phyloP scores from a whole-genome alignment of 1,139 yeast genomes.

The Pichia sp. region DNA sequence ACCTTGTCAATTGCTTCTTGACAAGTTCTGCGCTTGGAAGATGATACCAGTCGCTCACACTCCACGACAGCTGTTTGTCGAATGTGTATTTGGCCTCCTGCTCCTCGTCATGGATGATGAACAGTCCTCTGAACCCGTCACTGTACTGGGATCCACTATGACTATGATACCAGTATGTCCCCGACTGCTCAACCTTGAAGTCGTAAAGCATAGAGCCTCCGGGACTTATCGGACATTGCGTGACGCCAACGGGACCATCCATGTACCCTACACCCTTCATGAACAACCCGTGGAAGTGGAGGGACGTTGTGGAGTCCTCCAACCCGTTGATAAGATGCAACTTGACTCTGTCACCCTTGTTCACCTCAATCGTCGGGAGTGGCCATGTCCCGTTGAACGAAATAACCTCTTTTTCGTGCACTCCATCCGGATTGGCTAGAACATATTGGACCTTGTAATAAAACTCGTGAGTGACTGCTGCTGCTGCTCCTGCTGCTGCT shows the following conservation, averaged over 20 bases:
- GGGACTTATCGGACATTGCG: slow-evolving; percentile 74
- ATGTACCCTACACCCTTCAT: slow-evolving; percentile 56
- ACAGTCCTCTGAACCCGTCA: slow-evolving; percentile 71
- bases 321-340: slow-evolving; percentile 58
- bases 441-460: slow-evolving; percentile 54
- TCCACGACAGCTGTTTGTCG: slow-evolving; percentile 57
- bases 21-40: slow-evolving; percentile 43
- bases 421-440: slow-evolving; percentile 65
- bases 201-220: slow-evolving; percentile 60
- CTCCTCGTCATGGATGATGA: slow-evolving; percentile 57
- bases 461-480: slow-evolving; percentile 27
- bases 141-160: slow-evolving; percentile 73
- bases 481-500: neutral
- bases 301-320: slow-evolving; percentile 48
- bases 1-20: slow-evolving; percentile 49
- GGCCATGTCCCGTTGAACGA: slow-evolving; percentile 76
- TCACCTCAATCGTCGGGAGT: slow-evolving; percentile 61
- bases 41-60: slow-evolving; percentile 64
- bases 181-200: slow-evolving; percentile 65
- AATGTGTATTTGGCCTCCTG: slow-evolving; percentile 46
- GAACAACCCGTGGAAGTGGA: slow-evolving; percentile 76
- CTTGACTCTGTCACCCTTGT: slow-evolving; percentile 57
- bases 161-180: slow-evolving; percentile 82
- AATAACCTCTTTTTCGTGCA: slow-evolving; percentile 43
- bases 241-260: slow-evolving; percentile 78